phyloP scores from a whole-genome alignment of 257 asterid genomes.

The Solanum clarkiae region DNA sequence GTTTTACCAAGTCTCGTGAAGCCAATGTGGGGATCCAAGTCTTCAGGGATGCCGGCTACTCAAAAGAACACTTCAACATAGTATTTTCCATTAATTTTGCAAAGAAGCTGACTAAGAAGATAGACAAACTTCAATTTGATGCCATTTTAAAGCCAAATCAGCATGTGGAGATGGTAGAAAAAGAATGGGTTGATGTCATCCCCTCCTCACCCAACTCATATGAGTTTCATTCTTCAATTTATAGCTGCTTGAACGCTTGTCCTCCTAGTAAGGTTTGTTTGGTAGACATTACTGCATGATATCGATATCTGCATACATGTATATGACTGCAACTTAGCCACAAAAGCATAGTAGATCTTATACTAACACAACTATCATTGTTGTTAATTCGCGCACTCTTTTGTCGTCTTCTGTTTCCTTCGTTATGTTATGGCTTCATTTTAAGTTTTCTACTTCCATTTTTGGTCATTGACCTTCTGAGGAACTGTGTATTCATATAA shows the following conservation, averaged over 20 bases:
- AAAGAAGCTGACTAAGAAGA: constrained; percentile 42
- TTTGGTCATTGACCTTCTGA: background rate
- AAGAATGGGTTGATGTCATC: constrained; percentile 58
- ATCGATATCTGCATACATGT: background rate
- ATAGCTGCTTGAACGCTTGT: constrained; percentile 42
- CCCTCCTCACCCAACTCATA: constrained; percentile 55
- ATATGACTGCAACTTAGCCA: background rate
- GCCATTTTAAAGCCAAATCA: constrained; percentile 33
- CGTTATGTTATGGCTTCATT: background rate
- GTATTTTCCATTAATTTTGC: constrained; percentile 50
- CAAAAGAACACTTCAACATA: constrained; percentile 36
- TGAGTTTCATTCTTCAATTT: constrained; percentile 63
- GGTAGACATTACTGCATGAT: constrained; percentile 23
- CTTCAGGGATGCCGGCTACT: constrained; percentile 3
- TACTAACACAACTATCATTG: background rate
- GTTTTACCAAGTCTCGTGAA: constrained; percentile 45
- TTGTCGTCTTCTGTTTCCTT: background rate
- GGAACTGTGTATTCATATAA: background rate
- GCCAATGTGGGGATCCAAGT: constrained; percentile 49
- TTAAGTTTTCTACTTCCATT: background rate
- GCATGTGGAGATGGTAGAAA: constrained; percentile 40
- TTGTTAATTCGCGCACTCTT: background rate
- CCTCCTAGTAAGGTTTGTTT: constrained; percentile 42
- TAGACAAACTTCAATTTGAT: constrained; percentile 36
- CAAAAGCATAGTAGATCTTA: background rate